Evolutionary conservation across 345 rosid genomes (phyloP).

Genomic region (Ceriops decandra): DNA sequence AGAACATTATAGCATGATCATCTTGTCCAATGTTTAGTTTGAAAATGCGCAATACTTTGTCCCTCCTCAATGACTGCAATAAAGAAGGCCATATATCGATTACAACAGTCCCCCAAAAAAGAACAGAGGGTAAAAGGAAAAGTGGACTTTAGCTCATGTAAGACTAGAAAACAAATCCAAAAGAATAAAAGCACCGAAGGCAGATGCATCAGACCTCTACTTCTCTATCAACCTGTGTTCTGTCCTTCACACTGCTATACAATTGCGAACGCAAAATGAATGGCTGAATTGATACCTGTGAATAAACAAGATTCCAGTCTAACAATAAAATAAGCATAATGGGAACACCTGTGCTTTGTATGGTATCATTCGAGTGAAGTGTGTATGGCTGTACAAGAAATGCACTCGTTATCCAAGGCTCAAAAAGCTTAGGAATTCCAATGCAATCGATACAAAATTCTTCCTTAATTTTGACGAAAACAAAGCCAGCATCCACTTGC

Average conservation of each 20-base stretch:
- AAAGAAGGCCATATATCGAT: neutral
- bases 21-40: constrained; percentile 85
- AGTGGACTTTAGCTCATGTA: neutral
- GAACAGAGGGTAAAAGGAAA: too few relatives aligned
- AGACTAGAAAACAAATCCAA: neutral
- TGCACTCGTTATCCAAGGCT: too few relatives aligned
- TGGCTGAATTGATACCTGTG: constrained; percentile 64
- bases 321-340: too few relatives aligned
- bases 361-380: too few relatives aligned
- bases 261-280: constrained; percentile 79
- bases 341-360: too few relatives aligned
- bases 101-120: neutral
- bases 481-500: too few relatives aligned
- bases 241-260: constrained; percentile 76
- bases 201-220: constrained; percentile 47
- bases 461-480: too few relatives aligned
- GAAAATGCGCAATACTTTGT: constrained; percentile 68
- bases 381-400: too few relatives aligned
- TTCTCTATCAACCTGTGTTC: constrained; percentile 87
- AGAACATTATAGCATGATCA: constrained; percentile 82
- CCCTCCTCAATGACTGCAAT: constrained; percentile 67
- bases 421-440: too few relatives aligned
- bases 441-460: neutral
- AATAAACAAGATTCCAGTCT: too few relatives aligned
- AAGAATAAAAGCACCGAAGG: too few relatives aligned